Base-by-base conservation (phyloP, 1,284 basidiomycete genomes). In the Ganoderma meredithae region DNA sequence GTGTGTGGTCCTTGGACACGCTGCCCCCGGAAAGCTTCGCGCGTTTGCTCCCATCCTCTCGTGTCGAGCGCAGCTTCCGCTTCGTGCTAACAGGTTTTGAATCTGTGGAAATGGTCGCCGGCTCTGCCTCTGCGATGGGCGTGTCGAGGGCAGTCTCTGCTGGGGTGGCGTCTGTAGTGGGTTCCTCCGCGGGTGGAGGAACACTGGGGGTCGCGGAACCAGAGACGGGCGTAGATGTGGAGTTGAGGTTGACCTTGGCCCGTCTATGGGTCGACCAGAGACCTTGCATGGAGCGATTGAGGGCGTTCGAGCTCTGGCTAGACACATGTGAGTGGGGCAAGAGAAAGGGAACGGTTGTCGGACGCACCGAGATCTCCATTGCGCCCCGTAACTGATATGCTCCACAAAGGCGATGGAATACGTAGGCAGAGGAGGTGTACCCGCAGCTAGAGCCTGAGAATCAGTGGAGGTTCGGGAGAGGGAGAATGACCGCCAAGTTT, bases 241-340 rank as follows among this genome's bases (percentile, higher is more conserved):
- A 79, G 73, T 94, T 94, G 64, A 94, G 80, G 73, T 94, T 93
- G 27, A 94, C 69, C 78, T 85, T 90, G 25, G 81, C 82, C 44
- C 85, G 84, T 47, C 89, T 81, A 64, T 92, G 90, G 12, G 81
- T 83, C 0, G 89, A 87, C 92, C 92, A 94, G 36, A 92, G 83
- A 25, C 87, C 88, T 79, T 92, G 91, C 89, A 93, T 91, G 25
- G 91, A 92, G 65, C 84, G 84, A 78, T 94, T 94, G 72, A 94
- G 81, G 19, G 86, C 79, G 81, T 93, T 93, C 72, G 89, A 85
- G 66, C 86, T 87, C 91, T 92, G 75, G 79, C 87, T 90, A 80
- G 73, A 68, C 66, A 69, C 53, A 71, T 70, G 72, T 76, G 68
- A 75, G 71, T 33, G 36, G 31, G 36, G 10, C 12, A 55, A 27